Base-by-base conservation (phyloP, 2,329 filamentous ascomycete genomes). In the Penicillium palitans region DNA sequence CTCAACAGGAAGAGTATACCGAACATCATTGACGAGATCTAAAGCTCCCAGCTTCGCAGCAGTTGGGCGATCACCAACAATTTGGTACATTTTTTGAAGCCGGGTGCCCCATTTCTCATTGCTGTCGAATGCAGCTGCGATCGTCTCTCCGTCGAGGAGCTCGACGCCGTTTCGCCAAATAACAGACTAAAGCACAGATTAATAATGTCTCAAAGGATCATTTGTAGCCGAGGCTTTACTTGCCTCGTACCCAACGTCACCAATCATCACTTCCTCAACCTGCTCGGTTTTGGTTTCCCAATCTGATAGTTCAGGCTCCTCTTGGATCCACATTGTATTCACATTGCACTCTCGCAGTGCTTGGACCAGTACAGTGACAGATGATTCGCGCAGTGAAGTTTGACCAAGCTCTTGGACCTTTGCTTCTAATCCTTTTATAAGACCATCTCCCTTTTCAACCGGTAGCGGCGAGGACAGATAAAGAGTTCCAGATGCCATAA, bases 81-180 rank as follows among this genome's bases (percentile, higher is more conserved):
- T 75, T 45, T 77, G 70, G 57, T 81, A 81, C 5, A 75, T 53
- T 31, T 72, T 70, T 47, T 74, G 72, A 8, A 81, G 68, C 19
- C 70, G 65, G 1, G 62, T 57, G 9, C 70, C 69, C 52, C 66
- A 71, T n/a, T 68, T 35, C n/a, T 63, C 61, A n/a, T 65, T 68
- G 21, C 65, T 65, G 24, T 72, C 64, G 37, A 78, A 79, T 3
- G 66, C 71, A 3, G 66, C 64, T 12, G 68, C 66, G 10, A 81
- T 77, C 0, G 69, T 67, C 21, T 66, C 58, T 4, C 72, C 66
- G 5, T 71, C 67, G 29, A 74, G 65, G 2, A 68, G 60, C 59
- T 79, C 77, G 35, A 81, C 69, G 0, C 78, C 78, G 25, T 75
- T 75, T 24, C 76, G 71, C 78, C 78, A 81, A 31, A 81, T 74